A percentile compares a stretch with the other conserved stretches of the same genome.
Evolutionary conservation across 441 rosid species (phyloP).

Genomic region (Euphorbia celastroides): DNA sequence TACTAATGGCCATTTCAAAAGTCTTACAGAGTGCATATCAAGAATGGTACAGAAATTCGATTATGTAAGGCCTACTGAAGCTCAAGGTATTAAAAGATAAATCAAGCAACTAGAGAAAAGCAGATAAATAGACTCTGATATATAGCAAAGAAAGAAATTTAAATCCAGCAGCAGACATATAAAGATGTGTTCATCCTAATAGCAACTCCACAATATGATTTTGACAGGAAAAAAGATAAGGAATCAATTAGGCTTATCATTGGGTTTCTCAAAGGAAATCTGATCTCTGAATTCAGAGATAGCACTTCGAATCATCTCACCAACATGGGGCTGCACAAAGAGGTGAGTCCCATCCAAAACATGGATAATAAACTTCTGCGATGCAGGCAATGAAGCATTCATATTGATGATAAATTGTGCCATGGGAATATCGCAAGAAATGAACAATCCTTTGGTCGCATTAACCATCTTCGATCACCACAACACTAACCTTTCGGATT

Average conservation of each 20-base stretch:
- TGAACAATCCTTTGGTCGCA: conserved; percentile 79
- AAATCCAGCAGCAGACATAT: not conserved
- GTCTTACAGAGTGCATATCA: not conserved
- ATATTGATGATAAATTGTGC: not conserved
- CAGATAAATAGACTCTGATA: not conserved
- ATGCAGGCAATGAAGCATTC: conserved; percentile 6
- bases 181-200: not conserved
- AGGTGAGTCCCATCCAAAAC: not conserved
- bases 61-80: not conserved
- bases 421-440: conserved; percentile 35
- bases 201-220: not conserved
- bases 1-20: not conserved
- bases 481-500: not conserved
- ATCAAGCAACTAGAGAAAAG: not conserved
- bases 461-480: conserved; percentile 48
- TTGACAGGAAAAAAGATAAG: not conserved
- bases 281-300: conserved; percentile 3
- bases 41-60: not conserved
- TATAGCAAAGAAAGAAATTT: not conserved
- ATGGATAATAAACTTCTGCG: conserved; percentile 4
- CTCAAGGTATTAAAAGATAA: not conserved
- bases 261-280: conserved; percentile 5
- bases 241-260: conserved; percentile 1
- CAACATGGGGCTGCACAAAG: not conserved
- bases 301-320: conserved; percentile 2